Base-by-base conservation (phyloP, 129 eudicot species). In the Ambrosia trifida region DNA sequence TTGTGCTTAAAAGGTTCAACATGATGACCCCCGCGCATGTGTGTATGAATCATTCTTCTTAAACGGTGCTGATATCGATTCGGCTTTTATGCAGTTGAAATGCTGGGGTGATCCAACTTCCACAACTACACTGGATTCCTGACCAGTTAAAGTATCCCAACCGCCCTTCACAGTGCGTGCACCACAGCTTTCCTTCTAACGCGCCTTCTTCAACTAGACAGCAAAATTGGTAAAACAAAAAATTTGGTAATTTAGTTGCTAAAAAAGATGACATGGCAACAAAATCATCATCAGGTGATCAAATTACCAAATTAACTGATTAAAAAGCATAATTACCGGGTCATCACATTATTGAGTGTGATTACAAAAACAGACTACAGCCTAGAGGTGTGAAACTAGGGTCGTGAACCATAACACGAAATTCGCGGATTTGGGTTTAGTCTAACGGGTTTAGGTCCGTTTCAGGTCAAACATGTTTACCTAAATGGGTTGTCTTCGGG, bases 91-190 rank as follows among this genome's bases (percentile, higher is more conserved):
- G 96, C 49, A 94, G 92, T 84, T 94, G 98, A 72, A 94, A 94
- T 19, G 90, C 98, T 0, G 98, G 98, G 28, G 98, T 94, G 62
- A 94, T 86, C 98, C 98, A 94, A 70, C 97, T 89, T 41, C 98
- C 98, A 32, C 98, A 94, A 62, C 89, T 94, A 85, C 98, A 94
- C 75, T 94, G 98, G 64, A 85, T 94, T 41, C 98, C 98, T 13
- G 95, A 87, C 98, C 98, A 94, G 43, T 94, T 89, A 84, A 94
- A 94, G 78, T 89, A 89, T 56, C 98, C 98, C 82, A 94, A 70
- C 50, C 97, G 89, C 7, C 89, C 97, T 81, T 87, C 98, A 9
- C 98, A 94, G 30, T 94, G 85, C 16, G 67, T 81, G 61, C 98
- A 94, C 76, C 78, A 75, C 64, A 94, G 74, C 93, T 94, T 94